Percentiles rank a stretch among this genome's conserved stretches.
Conservation (phyloP, 2,329 filamentous ascomycete species). For the Alternaria gaisen region DNA sequence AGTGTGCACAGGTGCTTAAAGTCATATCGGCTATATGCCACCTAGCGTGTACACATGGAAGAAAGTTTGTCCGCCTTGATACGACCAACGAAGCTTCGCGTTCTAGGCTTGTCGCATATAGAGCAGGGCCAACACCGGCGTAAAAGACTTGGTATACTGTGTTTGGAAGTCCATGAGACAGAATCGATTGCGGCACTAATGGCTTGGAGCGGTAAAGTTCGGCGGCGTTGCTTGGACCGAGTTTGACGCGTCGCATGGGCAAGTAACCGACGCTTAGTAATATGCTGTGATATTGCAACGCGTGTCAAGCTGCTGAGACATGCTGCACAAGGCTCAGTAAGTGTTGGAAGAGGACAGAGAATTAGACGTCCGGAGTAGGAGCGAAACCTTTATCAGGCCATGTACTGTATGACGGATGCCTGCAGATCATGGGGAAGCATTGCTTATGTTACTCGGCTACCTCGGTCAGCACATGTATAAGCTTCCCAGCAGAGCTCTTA, state of each 20-base stretch:
- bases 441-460: constrained; percentile 9
- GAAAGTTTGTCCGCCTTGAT: neutral
- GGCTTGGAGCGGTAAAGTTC: constrained; percentile 35
- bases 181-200: constrained; percentile 39
- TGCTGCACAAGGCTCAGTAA: neutral
- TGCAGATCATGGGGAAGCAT: neutral
- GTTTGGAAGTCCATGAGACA: constrained; percentile 21
- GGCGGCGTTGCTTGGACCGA: constrained; percentile 17
- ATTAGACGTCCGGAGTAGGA: neutral
- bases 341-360: neutral
- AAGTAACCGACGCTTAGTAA: constrained; percentile 15
- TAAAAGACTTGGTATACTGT: constrained; percentile 27
- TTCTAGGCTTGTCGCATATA: neutral
- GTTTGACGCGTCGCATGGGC: constrained; percentile 1
- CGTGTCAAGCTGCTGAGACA: neutral
- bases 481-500: neutral
- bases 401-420: neutral
- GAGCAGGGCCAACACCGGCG: neutral
- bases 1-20: neutral
- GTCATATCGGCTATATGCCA: neutral
- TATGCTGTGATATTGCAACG: neutral
- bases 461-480: constrained; percentile 17
- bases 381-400: neutral
- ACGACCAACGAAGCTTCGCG: neutral
- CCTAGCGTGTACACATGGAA: neutral